phyloP scores from a whole-genome alignment of 371 early-diverging fungal genomes.

The Syncephalastrum monosporum region DNA sequence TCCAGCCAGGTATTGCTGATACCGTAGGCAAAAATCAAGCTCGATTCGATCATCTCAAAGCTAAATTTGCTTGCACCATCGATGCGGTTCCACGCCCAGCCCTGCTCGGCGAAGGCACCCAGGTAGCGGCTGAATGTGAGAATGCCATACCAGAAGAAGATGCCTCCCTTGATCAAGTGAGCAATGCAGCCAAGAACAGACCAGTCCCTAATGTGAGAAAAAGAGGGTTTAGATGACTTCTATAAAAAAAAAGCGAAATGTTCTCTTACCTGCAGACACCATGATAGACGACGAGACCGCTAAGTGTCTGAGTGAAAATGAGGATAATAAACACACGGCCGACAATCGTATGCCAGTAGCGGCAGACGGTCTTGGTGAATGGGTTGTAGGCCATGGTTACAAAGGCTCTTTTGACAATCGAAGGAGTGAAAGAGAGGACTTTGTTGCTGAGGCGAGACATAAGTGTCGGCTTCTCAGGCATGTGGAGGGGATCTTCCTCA shows the following conservation, averaged over 20 bases:
- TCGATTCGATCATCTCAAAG: slow-evolving; percentile 49
- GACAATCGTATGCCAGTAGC: slow-evolving; percentile 36
- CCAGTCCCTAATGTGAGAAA: slow-evolving; percentile 26
- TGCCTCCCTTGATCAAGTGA: slow-evolving; percentile 53
- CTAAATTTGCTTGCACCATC: slow-evolving; percentile 36
- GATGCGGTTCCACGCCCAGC: slow-evolving; percentile 52
- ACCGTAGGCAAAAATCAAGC: slow-evolving; percentile 57
- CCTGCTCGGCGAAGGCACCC: slow-evolving; percentile 47
- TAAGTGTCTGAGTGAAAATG: slow-evolving; percentile 46
- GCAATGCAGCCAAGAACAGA: slow-evolving; percentile 47
- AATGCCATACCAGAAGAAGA: slow-evolving; percentile 49
- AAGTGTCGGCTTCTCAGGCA: slow-evolving; percentile 24
- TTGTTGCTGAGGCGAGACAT: slow-evolving; percentile 26
- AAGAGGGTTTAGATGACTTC: not conserved
- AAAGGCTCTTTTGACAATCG: slow-evolving; percentile 32
- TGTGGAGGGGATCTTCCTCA: slow-evolving; percentile 17
- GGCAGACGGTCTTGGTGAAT: slow-evolving; percentile 41
- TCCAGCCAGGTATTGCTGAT: slow-evolving; percentile 68
- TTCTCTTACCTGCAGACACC: slow-evolving; percentile 43
- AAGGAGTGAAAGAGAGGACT: slow-evolving; percentile 34
- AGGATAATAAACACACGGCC: slow-evolving; percentile 42
- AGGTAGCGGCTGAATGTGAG: slow-evolving; percentile 47
- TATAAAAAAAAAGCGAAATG: not conserved
- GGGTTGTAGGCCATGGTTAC: slow-evolving; percentile 38
- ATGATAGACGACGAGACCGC: slow-evolving; percentile 49